phyloP scores from a whole-genome alignment of 139 green algal species.

The Pedinophyceae sp. region DNA sequence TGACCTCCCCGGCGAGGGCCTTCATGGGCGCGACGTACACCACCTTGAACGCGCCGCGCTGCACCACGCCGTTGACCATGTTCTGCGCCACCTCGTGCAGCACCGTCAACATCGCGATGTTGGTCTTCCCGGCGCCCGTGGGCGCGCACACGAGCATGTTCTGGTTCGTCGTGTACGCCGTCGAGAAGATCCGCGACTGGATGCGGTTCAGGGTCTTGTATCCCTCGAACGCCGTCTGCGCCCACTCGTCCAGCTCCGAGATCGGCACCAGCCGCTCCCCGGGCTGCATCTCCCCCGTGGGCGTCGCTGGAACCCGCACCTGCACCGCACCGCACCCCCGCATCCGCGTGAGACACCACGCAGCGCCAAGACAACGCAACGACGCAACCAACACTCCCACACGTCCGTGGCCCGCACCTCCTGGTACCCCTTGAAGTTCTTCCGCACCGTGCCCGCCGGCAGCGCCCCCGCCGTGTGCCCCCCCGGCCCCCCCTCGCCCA shows the following conservation, averaged over 20 bases:
- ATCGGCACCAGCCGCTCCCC: conserved; percentile 63
- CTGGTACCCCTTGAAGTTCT: neutral
- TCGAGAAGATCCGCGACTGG: conserved; percentile 70
- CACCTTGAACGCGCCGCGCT: conserved; percentile 57
- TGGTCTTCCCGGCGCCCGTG: conserved; percentile 88
- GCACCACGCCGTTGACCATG: conserved; percentile 53
- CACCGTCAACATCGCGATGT: conserved; percentile 97
- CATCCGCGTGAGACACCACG: neutral
- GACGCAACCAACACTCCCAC: neutral
- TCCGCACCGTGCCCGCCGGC: neutral
- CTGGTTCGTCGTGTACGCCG: conserved; percentile 49
- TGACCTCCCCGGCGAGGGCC: conserved; percentile 80
- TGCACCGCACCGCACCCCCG: neutral
- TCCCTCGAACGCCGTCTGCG: conserved; percentile 68
- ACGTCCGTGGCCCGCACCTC: neutral
- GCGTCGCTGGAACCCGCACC: neutral
- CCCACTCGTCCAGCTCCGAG: conserved; percentile 56
- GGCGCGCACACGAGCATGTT: conserved; percentile 73
- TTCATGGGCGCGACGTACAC: conserved; percentile 99
- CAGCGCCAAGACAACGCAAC: neutral
- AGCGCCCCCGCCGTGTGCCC: neutral
- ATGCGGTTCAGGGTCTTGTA: conserved; percentile 92
- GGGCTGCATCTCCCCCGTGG: neutral
- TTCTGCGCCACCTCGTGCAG: conserved; percentile 67
- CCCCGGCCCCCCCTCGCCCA: neutral